phyloP scores from a whole-genome alignment of 768 basidiomycete genomes.

The Tephrocybe sp. region DNA sequence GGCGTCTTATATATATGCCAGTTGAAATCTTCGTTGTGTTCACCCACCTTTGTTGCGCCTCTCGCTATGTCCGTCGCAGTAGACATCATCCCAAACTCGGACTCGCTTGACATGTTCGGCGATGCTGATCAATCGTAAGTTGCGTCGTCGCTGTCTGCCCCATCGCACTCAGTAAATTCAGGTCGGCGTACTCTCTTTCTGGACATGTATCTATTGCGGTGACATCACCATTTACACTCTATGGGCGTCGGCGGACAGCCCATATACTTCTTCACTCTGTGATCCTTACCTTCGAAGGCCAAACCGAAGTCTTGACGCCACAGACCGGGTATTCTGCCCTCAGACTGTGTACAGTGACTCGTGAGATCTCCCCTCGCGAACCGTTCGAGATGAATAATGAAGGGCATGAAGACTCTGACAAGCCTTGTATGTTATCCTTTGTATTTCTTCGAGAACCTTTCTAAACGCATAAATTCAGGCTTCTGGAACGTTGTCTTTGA shows the following conservation, averaged over 20 bases:
- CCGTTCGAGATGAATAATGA: conserved; percentile 64
- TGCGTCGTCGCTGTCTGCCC: neutral
- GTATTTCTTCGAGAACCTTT: neutral
- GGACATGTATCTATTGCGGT: conserved; percentile 73
- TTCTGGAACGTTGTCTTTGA: conserved; percentile 80
- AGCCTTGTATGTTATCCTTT: conserved; percentile 41
- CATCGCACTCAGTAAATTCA: conserved; percentile 25
- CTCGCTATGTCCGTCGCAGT: conserved; percentile 62
- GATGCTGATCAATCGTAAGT: conserved; percentile 62
- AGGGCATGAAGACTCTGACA: conserved; percentile 52
- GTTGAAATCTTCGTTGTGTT: too few relatives aligned
- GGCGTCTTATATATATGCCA: conserved; percentile 17
- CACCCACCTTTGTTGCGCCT: too few relatives aligned
- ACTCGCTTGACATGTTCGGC: conserved; percentile 68
- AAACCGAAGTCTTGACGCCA: conserved; percentile 69
- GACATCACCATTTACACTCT: conserved; percentile 52
- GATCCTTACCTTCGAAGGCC: conserved; percentile 79
- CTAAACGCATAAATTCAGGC: conserved; percentile 26
- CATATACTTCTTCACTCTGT: conserved; percentile 67
- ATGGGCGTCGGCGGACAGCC: conserved; percentile 48
- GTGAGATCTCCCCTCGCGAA: conserved; percentile 54
- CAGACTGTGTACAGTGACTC: conserved; percentile 65
- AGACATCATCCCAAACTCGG: conserved; percentile 56
- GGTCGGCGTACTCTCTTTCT: conserved; percentile 84
- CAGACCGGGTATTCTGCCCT: conserved; percentile 63